Evolutionary conservation across 108 stramenopile species (phyloP).

Genomic region (Skeletonema tropicum): DNA sequence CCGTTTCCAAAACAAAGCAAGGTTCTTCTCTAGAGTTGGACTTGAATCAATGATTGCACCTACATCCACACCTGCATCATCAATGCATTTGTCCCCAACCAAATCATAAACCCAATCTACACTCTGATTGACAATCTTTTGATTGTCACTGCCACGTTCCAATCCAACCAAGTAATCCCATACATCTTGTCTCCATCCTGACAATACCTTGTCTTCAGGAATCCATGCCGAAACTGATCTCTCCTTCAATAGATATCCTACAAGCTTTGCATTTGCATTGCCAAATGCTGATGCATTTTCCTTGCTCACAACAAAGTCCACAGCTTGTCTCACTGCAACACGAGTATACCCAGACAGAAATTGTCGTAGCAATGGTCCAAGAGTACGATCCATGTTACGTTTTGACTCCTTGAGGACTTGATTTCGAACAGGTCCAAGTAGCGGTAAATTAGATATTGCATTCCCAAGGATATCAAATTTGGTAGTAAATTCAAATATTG

Average conservation of each 20-base stretch:
- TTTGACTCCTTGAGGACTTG: conserved; percentile 69
- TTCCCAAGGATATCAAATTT: conserved; percentile 72
- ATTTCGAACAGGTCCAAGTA: conserved; percentile 72
- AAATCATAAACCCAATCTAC: conserved; percentile 52
- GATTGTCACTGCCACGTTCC: conserved; percentile 37
- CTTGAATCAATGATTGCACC: conserved; percentile 42
- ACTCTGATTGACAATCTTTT: conserved; percentile 36
- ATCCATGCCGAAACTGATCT: conserved; percentile 47
- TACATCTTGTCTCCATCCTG: conserved; percentile 43
- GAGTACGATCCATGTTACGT: conserved; percentile 56
- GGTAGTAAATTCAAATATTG: conserved; percentile 68
- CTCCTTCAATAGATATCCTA: conserved; percentile 55
- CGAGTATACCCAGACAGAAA: conserved; percentile 68
- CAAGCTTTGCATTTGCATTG: conserved; percentile 58
- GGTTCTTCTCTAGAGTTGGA: conserved; percentile 41
- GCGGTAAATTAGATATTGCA: conserved; percentile 57
- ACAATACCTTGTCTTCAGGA: conserved; percentile 40
- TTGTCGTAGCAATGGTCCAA: conserved; percentile 58
- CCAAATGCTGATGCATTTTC: conserved; percentile 60
- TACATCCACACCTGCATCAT: conserved; percentile 44
- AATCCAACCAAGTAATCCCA: conserved; percentile 45
- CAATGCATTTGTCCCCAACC: conserved; percentile 47
- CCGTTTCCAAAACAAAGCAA: conserved; percentile 38
- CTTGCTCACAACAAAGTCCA: conserved; percentile 63
- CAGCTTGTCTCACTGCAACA: conserved; percentile 57